Evolutionary conservation across 2,329 filamentous ascomycete species (phyloP).

Genomic region (Aureobasidium sp.): DNA sequence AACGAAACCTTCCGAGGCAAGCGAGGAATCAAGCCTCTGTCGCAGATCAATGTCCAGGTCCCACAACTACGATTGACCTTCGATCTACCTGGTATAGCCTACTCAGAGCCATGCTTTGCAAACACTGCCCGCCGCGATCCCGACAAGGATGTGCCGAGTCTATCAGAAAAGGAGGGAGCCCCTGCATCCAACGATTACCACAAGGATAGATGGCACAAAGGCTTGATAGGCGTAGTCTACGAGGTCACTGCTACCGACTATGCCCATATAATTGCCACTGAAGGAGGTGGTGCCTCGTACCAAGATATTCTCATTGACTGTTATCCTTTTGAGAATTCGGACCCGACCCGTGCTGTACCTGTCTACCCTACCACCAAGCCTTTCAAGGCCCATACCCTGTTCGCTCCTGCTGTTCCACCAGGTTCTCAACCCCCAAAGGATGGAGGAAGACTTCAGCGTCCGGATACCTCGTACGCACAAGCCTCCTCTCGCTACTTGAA

Average conservation of each 20-base stretch:
- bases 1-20: constrained; percentile 69
- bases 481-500: constrained; percentile 76
- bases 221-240: constrained; percentile 88
- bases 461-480: constrained; percentile 66
- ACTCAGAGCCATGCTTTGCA: constrained; percentile 85
- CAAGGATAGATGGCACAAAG: constrained; percentile 64
- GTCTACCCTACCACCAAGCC: constrained; percentile 52
- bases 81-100: constrained; percentile 77
- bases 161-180: constrained; percentile 13
- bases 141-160: constrained; percentile 21
- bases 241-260: constrained; percentile 82
- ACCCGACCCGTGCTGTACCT: constrained; percentile 50
- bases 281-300: constrained; percentile 82
- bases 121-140: constrained; percentile 59
- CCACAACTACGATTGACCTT: constrained; percentile 74
- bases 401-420: constrained; percentile 47
- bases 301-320: constrained; percentile 75
- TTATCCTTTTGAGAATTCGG: constrained; percentile 52
- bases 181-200: constrained; percentile 30
- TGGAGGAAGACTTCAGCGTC: constrained; percentile 45
- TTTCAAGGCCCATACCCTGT: constrained; percentile 80
- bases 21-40: constrained; percentile 73
- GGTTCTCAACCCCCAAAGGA: constrained; percentile 24
- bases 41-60: constrained; percentile 71
- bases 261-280: constrained; percentile 76